Percentiles rank a stretch among this genome's conserved stretches.
These are phyloP conservation scores for Cladosporium sp. DNA, from an alignment of 2,329 filamentous ascomycete genomes.

Conservation along the genomic window DNA sequence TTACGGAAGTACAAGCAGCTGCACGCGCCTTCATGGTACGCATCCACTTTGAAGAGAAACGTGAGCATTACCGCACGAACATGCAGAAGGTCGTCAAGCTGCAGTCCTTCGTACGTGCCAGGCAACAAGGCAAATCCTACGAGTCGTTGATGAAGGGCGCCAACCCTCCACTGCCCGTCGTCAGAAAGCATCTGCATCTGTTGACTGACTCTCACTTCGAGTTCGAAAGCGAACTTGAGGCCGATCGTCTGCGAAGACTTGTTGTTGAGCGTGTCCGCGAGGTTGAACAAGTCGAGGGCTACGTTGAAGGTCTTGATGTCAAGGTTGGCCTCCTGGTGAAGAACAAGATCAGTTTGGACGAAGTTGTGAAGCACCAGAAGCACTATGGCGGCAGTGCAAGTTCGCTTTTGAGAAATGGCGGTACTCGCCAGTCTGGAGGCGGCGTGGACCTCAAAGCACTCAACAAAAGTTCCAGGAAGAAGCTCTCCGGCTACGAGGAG, in stretches of 20 bases:
- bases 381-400: conserved; percentile 73
- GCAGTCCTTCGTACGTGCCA: conserved; percentile 91
- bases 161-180: conserved; percentile 92
- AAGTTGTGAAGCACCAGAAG: conserved; percentile 94
- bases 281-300: conserved; percentile 95
- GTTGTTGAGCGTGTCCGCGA: conserved; percentile 96
- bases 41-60: conserved; percentile 76
- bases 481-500: conserved; percentile 95
- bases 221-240: conserved; percentile 98
- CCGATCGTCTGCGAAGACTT: conserved; percentile 89
- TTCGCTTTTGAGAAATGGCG: conserved; percentile 35
- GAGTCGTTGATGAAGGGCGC: conserved; percentile 95
- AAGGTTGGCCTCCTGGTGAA: conserved; percentile 98
- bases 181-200: conserved; percentile 97
- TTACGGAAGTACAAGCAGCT: conserved; percentile 73
- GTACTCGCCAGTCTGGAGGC: conserved; percentile 65
- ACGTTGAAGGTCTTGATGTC: conserved; percentile 97
- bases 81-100: conserved; percentile 99
- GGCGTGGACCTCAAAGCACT: conserved; percentile 92
- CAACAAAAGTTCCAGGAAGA: conserved; percentile 93
- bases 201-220: conserved; percentile 98
- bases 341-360: conserved; percentile 98
- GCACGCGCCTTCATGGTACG: conserved; percentile 74
- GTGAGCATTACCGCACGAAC: conserved; percentile 86
- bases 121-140: conserved; percentile 96